Base-by-base conservation (phyloP, 768 basidiomycete species). In the Phallus indusiatus region DNA sequence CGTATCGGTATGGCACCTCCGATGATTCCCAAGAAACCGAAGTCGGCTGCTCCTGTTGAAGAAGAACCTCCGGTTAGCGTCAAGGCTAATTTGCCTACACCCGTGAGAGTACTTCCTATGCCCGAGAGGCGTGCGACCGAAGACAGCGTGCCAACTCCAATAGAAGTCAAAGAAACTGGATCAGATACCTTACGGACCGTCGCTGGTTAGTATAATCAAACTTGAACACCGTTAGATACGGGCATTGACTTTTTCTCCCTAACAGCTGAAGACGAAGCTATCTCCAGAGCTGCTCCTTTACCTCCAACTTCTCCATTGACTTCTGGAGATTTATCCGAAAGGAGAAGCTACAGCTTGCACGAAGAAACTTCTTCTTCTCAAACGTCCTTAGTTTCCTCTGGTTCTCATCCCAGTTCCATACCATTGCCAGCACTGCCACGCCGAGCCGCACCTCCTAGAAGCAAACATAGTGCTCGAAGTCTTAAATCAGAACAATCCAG, bases 361-460 rank as follows among this genome's bases (percentile, higher is more conserved):
- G 47, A 54, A 1, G 52, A 28, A 50, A 48, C 2, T 8, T 34
- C 55, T 2, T 37, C 60, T 47, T 49, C 57, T 35, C 58, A 57
- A 33, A 1, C 53, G 22, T 60, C 53, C 5, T 47, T 51, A 34
- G 11, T 53, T n/a, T 47, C 51, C 35, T 53, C 51, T 33, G 46
- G 42, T 18, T 47, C 60, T 46, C 21, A 53, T 14, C 55, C 59
- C 20, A 16, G 37, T 3, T 66, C 74, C 5, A 90, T 92, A 84
- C 88, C 89, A 20, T 75, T 88, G 4, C 88, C 89, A 14, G 78
- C 81, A 14, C 84, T 75, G 17, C 89, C 90, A 47, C 82, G 86
- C 48, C 80, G 90, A 5, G 78, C 87, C 22, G 89, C 78, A 2
- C 88, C 87, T 52, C 90, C 90, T 9, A 76, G 89, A 47, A 64